A percentile compares a stretch with the other conserved stretches of the same genome.
These are phyloP conservation scores for Pichia insulana DNA, from an alignment of 805 yeast species.

Conservation along the genomic window DNA sequence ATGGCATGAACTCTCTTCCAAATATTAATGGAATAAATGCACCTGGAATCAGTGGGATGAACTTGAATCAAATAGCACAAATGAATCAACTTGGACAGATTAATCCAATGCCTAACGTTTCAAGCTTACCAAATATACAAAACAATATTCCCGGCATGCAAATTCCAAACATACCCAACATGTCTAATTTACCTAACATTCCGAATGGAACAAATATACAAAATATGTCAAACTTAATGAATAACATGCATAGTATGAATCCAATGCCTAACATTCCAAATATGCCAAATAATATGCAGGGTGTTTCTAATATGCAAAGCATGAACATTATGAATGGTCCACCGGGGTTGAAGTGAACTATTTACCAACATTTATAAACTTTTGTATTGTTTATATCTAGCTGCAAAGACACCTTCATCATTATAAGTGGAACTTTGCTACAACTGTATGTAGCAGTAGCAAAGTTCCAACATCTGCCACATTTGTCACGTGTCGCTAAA, in stretches of 20 bases:
- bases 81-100: conserved; percentile 1
- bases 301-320: background rate
- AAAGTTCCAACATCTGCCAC: too few species aligned
- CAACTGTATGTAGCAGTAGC: too few species aligned
- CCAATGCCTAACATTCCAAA: background rate
- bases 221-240: background rate
- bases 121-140: background rate
- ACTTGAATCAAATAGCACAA: background rate
- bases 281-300: background rate
- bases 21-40: background rate
- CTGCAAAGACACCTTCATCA: too few species aligned
- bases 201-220: background rate
- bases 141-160: background rate
- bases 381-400: too few species aligned
- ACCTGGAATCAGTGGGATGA: conserved; percentile 1
- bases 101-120: conserved; percentile 1
- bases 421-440: too few species aligned
- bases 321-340: conserved; percentile 1
- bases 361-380: too few species aligned
- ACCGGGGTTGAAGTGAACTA: background rate
- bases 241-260: background rate
- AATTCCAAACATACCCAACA: background rate
- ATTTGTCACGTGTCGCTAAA: too few species aligned
- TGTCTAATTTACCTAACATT: background rate
- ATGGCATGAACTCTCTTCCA: background rate